Evolutionary conservation across 2,329 filamentous ascomycete genomes (phyloP).

Genomic region (Harringtonia aguacate): DNA sequence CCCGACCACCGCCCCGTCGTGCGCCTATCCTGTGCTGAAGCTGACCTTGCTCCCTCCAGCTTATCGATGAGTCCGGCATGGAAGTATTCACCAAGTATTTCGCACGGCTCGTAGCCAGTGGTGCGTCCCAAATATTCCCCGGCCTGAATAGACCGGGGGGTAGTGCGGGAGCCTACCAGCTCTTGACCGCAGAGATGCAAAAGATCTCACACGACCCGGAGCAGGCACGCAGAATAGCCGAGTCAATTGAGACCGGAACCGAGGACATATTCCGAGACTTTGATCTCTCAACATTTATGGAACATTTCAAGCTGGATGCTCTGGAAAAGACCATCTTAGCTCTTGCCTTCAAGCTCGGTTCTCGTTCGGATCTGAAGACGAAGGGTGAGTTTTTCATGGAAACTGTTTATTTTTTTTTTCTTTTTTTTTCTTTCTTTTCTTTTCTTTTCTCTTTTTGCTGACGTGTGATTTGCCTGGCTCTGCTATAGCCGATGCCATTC

Average conservation of each 20-base stretch:
- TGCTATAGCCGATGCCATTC: slow-evolving; percentile 69
- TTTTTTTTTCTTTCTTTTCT: too few relatives aligned
- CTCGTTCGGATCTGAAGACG: slow-evolving; percentile 69
- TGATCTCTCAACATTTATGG: slow-evolving; percentile 88
- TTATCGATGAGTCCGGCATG: slow-evolving; percentile 98
- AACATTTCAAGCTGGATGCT: slow-evolving; percentile 89
- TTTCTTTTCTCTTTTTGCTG: slow-evolving; percentile 6
- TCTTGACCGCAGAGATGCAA: slow-evolving; percentile 74
- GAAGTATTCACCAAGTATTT: slow-evolving; percentile 97
- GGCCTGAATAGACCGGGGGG: slow-evolving; percentile 61
- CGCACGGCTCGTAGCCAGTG: slow-evolving; percentile 80
- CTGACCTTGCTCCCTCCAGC: too few relatives aligned
- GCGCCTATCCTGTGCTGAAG: too few relatives aligned
- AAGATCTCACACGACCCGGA: slow-evolving; percentile 73
- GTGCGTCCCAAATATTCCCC: slow-evolving; percentile 85
- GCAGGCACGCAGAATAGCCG: slow-evolving; percentile 83
- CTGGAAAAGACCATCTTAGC: slow-evolving; percentile 80
- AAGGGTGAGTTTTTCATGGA: slow-evolving; percentile 71
- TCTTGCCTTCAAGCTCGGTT: slow-evolving; percentile 76
- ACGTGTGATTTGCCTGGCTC: slow-evolving; percentile 24
- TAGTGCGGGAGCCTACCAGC: slow-evolving; percentile 71
- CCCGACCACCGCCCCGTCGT: too few relatives aligned
- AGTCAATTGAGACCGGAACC: slow-evolving; percentile 81
- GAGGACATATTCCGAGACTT: slow-evolving; percentile 94
- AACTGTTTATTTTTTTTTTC: too few relatives aligned